Conservation (phyloP, 2,329 filamentous ascomycete species). For the Pseudogymnoascus sp. region DNA sequence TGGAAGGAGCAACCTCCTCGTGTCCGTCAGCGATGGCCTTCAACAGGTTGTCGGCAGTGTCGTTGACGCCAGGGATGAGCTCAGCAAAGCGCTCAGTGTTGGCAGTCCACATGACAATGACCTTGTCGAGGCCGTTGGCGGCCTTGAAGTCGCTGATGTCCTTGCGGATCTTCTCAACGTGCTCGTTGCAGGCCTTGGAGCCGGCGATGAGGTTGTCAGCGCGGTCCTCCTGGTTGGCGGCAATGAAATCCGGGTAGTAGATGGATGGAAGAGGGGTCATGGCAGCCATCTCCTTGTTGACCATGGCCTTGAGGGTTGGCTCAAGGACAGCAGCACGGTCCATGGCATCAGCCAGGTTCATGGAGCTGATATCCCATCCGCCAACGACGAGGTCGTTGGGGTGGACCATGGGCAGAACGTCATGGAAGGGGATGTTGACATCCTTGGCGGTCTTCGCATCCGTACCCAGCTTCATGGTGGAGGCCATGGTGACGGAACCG, state of each 20-base stretch:
- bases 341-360: conserved; percentile 88
- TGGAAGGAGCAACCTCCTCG: conserved; percentile 87
- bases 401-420: conserved; percentile 92
- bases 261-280: conserved; percentile 88
- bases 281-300: conserved; percentile 85
- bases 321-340: conserved; percentile 92
- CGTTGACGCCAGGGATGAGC: conserved; percentile 79
- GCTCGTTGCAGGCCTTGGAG: conserved; percentile 72
- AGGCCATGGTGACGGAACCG: conserved; percentile 93
- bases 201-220: conserved; percentile 86
- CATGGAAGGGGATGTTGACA: conserved; percentile 92
- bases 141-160: conserved; percentile 94
- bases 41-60: conserved; percentile 90
- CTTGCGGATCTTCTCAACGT: conserved; percentile 86
- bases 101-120: conserved; percentile 96
- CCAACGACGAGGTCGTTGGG: conserved; percentile 92
- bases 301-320: conserved; percentile 80
- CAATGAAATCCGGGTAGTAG: conserved; percentile 99
- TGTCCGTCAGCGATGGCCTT: conserved; percentile 80
- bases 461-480: conserved; percentile 91
- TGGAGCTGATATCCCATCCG: conserved; percentile 91
- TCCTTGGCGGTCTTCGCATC: conserved; percentile 77
- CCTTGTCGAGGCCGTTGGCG: conserved; percentile 77
- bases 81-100: conserved; percentile 98
- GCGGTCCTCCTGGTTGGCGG: conserved; percentile 93